Evolutionary conservation across 164 flowering plant species (phyloP).

Genomic region (Paratinospora sagittata): DNA sequence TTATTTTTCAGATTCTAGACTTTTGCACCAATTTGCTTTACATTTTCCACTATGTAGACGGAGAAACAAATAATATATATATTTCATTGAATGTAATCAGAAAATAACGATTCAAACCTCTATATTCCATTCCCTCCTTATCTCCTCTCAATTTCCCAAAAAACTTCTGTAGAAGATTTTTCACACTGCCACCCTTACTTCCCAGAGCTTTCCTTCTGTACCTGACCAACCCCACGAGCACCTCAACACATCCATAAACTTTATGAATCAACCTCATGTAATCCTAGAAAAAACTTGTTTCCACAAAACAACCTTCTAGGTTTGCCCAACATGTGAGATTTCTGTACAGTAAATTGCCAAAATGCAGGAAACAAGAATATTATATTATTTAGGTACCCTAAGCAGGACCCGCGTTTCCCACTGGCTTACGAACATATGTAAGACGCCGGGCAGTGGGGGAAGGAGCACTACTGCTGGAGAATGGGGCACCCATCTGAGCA

Average conservation of each 20-base stretch:
- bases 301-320: neutral
- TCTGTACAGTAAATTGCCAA: constrained; percentile 7
- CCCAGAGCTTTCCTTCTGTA: neutral
- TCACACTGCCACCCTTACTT: neutral
- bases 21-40: neutral
- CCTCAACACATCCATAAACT: neutral
- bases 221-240: neutral
- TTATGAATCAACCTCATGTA: neutral
- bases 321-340: neutral
- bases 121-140: too few species aligned
- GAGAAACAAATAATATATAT: neutral
- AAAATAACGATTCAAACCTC: neutral
- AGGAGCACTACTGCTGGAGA: constrained; percentile 19
- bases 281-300: neutral
- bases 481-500: constrained; percentile 23
- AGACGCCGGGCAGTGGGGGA: constrained; percentile 42
- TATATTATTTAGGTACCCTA: neutral
- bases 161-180: neutral
- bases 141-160: neutral
- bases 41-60: neutral
- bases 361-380: neutral
- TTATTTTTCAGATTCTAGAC: too few species aligned
- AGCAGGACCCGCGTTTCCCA: constrained; percentile 24
- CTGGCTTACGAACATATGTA: constrained; percentile 57
- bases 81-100: neutral